phyloP scores from a whole-genome alignment of 2,329 filamentous ascomycete genomes.

The Apiospora kogelbergensis region DNA sequence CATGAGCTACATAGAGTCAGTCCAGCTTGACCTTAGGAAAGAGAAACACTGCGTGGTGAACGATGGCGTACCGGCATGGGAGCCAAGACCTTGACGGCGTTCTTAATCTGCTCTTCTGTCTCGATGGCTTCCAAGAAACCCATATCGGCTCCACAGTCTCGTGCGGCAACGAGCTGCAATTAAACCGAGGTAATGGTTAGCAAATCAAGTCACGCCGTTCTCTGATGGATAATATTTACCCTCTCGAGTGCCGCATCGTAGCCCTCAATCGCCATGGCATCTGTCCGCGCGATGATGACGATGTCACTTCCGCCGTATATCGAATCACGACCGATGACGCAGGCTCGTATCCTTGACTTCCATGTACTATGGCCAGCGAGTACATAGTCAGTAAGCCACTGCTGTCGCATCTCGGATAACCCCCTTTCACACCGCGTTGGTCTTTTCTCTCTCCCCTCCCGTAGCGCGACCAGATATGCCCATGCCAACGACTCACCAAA shows the following conservation, averaged over 20 bases:
- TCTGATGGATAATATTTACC: neutral
- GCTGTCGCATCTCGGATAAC: neutral
- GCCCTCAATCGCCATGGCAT: constrained; percentile 25
- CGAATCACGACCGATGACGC: constrained; percentile 31
- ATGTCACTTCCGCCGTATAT: constrained; percentile 44
- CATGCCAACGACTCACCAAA: neutral
- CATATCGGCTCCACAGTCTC: constrained; percentile 14
- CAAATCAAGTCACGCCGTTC: neutral
- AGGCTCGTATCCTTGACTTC: constrained; percentile 13
- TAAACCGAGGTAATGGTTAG: neutral
- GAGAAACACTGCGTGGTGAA: too few species aligned
- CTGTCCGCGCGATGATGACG: constrained; percentile 60
- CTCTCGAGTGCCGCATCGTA: constrained; percentile 11
- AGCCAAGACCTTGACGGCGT: constrained; percentile 10
- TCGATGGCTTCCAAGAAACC: constrained; percentile 14
- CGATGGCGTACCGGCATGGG: constrained; percentile 10
- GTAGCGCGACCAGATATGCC: too few species aligned
- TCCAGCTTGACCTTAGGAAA: too few species aligned
- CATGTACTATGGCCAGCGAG: constrained; percentile 8
- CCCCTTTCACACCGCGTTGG: too few species aligned
- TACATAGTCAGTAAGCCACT: neutral
- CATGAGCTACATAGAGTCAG: constrained; percentile 8
- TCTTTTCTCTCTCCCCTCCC: too few species aligned
- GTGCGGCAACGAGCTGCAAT: constrained; percentile 7
- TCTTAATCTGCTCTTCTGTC: constrained; percentile 14